Base-by-base conservation (phyloP, 2,329 filamentous ascomycete species). In the Scolecobasidium constrictum region DNA sequence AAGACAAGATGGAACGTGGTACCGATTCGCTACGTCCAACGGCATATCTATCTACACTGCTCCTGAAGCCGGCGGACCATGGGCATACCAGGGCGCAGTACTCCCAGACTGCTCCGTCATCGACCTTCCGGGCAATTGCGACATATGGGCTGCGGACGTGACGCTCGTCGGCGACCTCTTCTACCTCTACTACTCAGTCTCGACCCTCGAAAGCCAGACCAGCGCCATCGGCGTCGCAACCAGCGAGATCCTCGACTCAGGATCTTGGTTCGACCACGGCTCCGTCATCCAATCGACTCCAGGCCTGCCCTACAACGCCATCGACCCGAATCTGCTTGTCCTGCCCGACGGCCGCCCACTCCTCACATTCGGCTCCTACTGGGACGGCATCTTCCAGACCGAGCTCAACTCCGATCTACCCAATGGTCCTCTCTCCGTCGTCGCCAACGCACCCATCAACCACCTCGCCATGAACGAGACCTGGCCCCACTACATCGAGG, bases 311-410 rank as follows among this genome's bases (percentile, higher is more conserved):
- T 68, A 65, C 55, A 69, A 69, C 46, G 65, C 65, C 35, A 69
- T 86, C 51, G 81, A 69, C 41, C 52, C 57, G 16, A 61, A 63
- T 31, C 52, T 68, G n/a, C 62, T 73, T 48, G 17, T 36, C 16
- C 11, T 15, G 12, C 52, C 51, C 40, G 60, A 57, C 19, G 59
- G 57, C 3, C 55, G 69, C 40, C 63, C 64, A n/a, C 65, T 69
- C 41, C 61, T 77, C 54, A 75, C 67, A 47, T 85, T 83, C 47
- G 81, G 80, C 18, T 80, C 75, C 7, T 85, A 82, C 67, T 86
- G 78, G 78, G 57, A 62, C 4, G 72, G 77, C 52, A 67, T 83
- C 46, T 81, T 75, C 61, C 34, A 36, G 34, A 7, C 75, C 1
- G 53, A 64, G 26, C 68, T 83, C 55, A 53, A 11, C 26, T 9